Evolutionary conservation across 2,329 filamentous ascomycete genomes (phyloP), one percentile per base, ranked within the genome.

Genomic region (Cercospora zeae-maydis): DNA sequence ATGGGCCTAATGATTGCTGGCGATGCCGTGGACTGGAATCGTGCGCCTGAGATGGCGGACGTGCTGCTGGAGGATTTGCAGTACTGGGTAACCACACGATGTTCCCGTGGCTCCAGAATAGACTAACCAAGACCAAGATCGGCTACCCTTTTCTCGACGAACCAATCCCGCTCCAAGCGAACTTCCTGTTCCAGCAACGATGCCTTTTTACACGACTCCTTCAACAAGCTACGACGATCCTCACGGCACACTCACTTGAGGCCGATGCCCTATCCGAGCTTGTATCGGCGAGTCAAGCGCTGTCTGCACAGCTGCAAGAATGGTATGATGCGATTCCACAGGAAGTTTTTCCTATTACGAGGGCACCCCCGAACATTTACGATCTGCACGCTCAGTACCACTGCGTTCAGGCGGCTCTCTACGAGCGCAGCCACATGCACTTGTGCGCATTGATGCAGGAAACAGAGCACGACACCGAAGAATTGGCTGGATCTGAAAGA

Each of bases 381-480:
- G 58, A 60, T 47, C 21, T 60, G 19, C 58, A 60, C 24, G 47
- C 37, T 8, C 58, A 60, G 27, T 60, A 53, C 34, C 47, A 53
- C 33, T 60, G 58, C 33, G 49, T 54, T 24, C 34, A 53, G 58
- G 52, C 52, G 47, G 47, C 58, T 13, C 47, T 60, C n/a, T 47
- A 54, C 47, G 58, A 60, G 49, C 58, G 58, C 10, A 60, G 45
- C 8, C 31, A 53, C 36, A 31, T 52, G 47, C 45, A 54, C 21
- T 30, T 60, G 47, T 60, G 24, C 30, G 49, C 30, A 13, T 21
- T 47, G 16, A 36, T 54, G 21, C 45, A 37, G 21, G 13, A 42
- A 14, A 19, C 37, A 13, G 30, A 33, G 13, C 37, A 27, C 39
- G 24, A 47, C 7, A 30, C 34, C 24, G 39, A 49, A 19, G 21